Evolutionary conservation across 2,329 filamentous ascomycete genomes (phyloP).

Genomic region (Beauveria rudraprayagi): DNA sequence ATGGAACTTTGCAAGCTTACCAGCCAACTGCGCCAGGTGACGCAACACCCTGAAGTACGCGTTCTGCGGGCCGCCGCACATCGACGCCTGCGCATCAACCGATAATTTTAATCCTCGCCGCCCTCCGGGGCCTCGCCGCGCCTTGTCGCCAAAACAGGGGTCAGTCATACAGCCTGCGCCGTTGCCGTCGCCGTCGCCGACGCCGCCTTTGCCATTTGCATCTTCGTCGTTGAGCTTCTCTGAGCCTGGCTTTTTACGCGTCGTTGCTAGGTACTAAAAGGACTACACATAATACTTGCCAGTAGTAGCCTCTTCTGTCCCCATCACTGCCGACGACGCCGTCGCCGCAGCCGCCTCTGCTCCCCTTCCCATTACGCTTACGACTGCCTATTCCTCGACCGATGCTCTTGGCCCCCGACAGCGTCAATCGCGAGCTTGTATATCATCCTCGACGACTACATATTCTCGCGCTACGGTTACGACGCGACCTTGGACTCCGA

Average conservation of each 20-base stretch:
- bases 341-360: constrained; percentile 11
- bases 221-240: constrained; percentile 8
- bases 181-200: constrained; percentile 6
- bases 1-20: constrained; percentile 4
- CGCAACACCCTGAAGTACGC: constrained; percentile 2
- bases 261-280: background rate
- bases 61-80: constrained; percentile 4
- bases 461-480: constrained; percentile 39
- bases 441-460: constrained; percentile 48
- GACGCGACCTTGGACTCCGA: constrained; percentile 22
- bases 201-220: constrained; percentile 9
- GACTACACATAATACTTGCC: background rate
- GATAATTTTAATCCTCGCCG: constrained; percentile 12
- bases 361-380: constrained; percentile 11
- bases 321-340: background rate
- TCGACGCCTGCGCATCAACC: constrained; percentile 3
- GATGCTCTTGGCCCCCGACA: constrained; percentile 18
- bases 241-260: background rate
- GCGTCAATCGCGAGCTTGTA: constrained; percentile 36
- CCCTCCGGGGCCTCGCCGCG: constrained; percentile 17
- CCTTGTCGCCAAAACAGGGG: constrained; percentile 17
- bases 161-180: background rate
- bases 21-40: background rate
- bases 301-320: background rate
- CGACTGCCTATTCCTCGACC: constrained; percentile 5